Conservation (phyloP, 495 filamentous ascomycete species). For the Talaromyces borbonicus region DNA sequence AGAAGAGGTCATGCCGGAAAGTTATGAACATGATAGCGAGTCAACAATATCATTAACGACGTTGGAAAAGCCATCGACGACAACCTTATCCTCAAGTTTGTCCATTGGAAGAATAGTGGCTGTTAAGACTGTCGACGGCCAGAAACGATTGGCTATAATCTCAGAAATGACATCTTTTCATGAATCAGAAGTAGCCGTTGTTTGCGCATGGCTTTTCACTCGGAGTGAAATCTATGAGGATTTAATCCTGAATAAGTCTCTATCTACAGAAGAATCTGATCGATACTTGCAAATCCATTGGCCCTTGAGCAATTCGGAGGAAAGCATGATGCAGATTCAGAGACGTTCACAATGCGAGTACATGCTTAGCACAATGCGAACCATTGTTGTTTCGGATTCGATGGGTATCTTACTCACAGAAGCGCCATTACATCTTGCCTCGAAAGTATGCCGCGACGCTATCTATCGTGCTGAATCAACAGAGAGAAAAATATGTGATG, state of each 20-base stretch:
- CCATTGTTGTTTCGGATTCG: background rate
- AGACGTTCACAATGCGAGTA: background rate
- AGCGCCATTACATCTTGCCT: background rate
- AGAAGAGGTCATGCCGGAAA: background rate
- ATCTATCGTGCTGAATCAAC: constrained; percentile 1
- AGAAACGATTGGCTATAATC: background rate
- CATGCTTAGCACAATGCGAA: background rate
- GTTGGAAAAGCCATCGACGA: background rate
- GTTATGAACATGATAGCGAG: background rate
- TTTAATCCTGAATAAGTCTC: background rate
- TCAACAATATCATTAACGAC: background rate
- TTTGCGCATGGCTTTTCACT: background rate
- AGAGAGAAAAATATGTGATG: constrained; percentile 2
- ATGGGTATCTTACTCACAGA: background rate
- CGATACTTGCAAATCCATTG: background rate
- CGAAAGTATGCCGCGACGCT: background rate
- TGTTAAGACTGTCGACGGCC: background rate
- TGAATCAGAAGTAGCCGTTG: background rate
- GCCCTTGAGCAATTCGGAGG: background rate
- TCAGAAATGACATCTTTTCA: background rate
- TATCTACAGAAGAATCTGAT: background rate
- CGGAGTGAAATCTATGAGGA: background rate
- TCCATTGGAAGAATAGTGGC: background rate
- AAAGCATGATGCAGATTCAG: background rate
- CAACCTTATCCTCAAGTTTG: background rate